These are phyloP conservation scores for Graphiopsis chlorocephala DNA, from an alignment of 2,329 filamentous ascomycete genomes.

Conservation along the genomic window DNA sequence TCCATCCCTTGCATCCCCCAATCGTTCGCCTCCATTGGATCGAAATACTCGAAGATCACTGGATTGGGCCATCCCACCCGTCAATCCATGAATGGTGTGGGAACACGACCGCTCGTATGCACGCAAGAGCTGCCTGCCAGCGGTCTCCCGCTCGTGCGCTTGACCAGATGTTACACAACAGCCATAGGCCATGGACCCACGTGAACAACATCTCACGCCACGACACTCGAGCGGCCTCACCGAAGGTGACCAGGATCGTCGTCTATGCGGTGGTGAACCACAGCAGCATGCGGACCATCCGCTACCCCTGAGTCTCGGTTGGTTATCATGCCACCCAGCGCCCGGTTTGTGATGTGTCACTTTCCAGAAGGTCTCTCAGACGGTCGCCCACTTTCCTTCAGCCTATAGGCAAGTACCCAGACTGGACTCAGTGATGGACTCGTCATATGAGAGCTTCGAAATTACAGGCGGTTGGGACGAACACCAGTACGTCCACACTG, in stretches of 20 bases:
- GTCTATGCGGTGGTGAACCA: neutral
- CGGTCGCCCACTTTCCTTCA: neutral
- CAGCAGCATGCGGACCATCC: neutral
- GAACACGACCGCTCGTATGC: slow-evolving; percentile 14
- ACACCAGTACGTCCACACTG: neutral
- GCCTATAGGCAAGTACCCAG: neutral
- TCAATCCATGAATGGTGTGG: slow-evolving; percentile 12
- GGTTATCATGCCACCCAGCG: slow-evolving; percentile 15
- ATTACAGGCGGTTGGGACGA: slow-evolving; percentile 10
- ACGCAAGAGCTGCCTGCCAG: slow-evolving; percentile 13
- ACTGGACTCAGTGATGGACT: slow-evolving; percentile 6
- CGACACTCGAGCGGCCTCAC: neutral
- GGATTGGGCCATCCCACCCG: neutral
- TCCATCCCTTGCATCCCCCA: slow-evolving; percentile 9
- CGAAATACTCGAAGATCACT: neutral
- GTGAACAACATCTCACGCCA: slow-evolving; percentile 9
- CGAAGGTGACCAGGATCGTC: neutral
- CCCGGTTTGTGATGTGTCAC: slow-evolving; percentile 15
- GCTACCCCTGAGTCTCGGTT: slow-evolving; percentile 5
- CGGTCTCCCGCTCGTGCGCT: slow-evolving; percentile 12
- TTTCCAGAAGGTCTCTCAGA: neutral
- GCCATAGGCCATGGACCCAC: slow-evolving; percentile 1
- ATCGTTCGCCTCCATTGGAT: slow-evolving; percentile 1
- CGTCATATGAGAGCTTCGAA: slow-evolving; percentile 14
- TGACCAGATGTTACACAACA: slow-evolving; percentile 8